Conservation (phyloP, 345 rosid species). For the Nephelium lappaceum region DNA sequence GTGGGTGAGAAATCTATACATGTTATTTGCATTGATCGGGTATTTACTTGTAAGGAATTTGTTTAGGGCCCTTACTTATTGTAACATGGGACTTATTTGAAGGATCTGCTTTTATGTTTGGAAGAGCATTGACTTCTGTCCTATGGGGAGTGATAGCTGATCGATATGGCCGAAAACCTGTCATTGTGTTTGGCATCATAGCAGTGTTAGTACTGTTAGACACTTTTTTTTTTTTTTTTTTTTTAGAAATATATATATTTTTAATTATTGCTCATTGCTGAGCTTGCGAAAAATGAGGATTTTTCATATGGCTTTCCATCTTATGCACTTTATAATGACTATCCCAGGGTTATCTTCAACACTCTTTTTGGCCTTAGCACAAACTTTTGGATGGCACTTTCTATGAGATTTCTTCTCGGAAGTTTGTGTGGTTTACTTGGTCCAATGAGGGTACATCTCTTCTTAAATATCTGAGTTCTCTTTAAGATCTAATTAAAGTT, state of each 20-base stretch:
- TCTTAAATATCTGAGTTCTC: not conserved
- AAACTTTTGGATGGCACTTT: slow-evolving; percentile 93
- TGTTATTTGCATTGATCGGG: not conserved
- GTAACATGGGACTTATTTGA: slow-evolving; percentile 3
- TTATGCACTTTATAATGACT: not conserved
- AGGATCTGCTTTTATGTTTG: slow-evolving; percentile 88
- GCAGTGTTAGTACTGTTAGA: slow-evolving; percentile 55
- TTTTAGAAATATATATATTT: not conserved
- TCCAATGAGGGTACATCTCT: slow-evolving; percentile 48
- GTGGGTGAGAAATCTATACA: slow-evolving; percentile 44
- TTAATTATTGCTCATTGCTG: not conserved
- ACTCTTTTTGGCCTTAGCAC: slow-evolving; percentile 84
- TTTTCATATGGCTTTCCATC: not conserved
- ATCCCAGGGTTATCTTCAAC: slow-evolving; percentile 82
- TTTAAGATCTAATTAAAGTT: not conserved
- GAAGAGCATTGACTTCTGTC: slow-evolving; percentile 80
- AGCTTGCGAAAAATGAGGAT: not conserved
- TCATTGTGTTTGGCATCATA: slow-evolving; percentile 53
- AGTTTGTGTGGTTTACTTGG: slow-evolving; percentile 89
- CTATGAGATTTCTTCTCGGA: slow-evolving; percentile 82
- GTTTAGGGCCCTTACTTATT: not conserved
- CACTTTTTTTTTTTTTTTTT: not conserved
- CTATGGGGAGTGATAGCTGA: slow-evolving; percentile 81
- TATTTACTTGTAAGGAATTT: not conserved
- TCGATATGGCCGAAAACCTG: slow-evolving; percentile 78